Evolutionary conservation across 495 filamentous ascomycete species (phyloP), one percentile per base, ranked within the genome.

Genomic region (Aspergillus sclerotioniger): DNA sequence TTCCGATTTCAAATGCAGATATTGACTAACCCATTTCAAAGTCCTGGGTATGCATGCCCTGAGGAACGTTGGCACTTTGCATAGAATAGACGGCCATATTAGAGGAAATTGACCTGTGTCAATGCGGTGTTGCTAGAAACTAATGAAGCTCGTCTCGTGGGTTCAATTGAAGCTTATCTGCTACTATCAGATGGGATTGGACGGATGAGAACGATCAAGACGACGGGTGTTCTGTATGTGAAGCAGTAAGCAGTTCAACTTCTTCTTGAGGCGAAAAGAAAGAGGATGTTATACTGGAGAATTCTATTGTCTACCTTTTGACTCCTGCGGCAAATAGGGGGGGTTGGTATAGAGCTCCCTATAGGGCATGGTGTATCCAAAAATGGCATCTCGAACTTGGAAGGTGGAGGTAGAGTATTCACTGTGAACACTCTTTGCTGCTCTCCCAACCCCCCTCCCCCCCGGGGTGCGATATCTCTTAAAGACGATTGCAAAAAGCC

Each of bases 311-410:
- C 35, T 45, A 20, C 37, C 33, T 9, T 15, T 45, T 25, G 4
- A 8, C 6, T 19, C 15, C 0, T 8, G 25, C 43, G 8, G 35
- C 45, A 52, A 60, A 60, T 60, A 37, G 25, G 53, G 29, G 58
- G 7, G 58, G 58, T 51, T 60, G 58, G 58, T 48, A 51, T 53
- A 60, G 58, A 60, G 21, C 16, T 51, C 58, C 25, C 16, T 28
- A 52, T 39, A 20, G 45, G 52, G 33, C 45, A 10, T 50, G 37
- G 37, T 45, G 6, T 10, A 10, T 33, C 31, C 31, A 33, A 33
- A 33, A 33, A 33, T 6, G 8, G 45, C 19, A 41, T 2, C 25
- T 25, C 15, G 16, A 16, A 35, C 8, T 35, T 13, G 33, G 2
- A 35, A 13, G 33, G 2, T 1, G 33, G 33, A 3, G 13, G 33